These are phyloP conservation scores for Claviceps pusilla DNA, from an alignment of 2,329 filamentous ascomycete genomes.

Conservation along the genomic window DNA sequence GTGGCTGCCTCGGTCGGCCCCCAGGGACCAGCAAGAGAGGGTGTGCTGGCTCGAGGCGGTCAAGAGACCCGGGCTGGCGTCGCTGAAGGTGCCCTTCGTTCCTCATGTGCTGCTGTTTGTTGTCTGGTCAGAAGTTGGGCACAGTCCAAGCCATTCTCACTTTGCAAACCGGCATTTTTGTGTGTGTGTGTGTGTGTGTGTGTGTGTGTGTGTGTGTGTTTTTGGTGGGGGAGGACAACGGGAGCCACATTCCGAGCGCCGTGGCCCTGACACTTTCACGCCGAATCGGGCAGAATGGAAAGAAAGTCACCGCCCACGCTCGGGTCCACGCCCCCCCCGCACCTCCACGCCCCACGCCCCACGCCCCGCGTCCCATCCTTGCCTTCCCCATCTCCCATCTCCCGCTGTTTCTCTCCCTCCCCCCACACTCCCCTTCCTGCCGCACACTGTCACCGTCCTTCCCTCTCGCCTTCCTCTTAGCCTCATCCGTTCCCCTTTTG, in stretches of 20 bases:
- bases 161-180: not conserved
- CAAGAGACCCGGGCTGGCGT: not conserved
- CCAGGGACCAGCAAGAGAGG: not conserved
- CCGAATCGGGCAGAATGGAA: not conserved
- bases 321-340: not conserved
- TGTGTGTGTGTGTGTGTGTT: not conserved
- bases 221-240: not conserved
- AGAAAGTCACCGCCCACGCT: not conserved
- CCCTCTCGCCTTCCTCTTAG: slow-evolving; percentile 1
- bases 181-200: not conserved
- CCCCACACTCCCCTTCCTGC: not conserved
- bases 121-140: not conserved
- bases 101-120: not conserved
- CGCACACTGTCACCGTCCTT: not conserved
- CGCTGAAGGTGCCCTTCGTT: not conserved
- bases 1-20: too few species aligned
- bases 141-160: not conserved
- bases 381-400: not conserved
- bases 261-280: not conserved
- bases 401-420: not conserved
- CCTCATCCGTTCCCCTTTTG: not conserved
- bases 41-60: slow-evolving; percentile 4
- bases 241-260: not conserved
- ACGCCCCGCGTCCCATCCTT: not conserved
- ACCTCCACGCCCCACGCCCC: not conserved